A percentile compares a stretch with the other conserved stretches of the same genome.
These are phyloP conservation scores for Chara braunii DNA, from an alignment of 139 green algal genomes.

Conservation along the genomic window DNA sequence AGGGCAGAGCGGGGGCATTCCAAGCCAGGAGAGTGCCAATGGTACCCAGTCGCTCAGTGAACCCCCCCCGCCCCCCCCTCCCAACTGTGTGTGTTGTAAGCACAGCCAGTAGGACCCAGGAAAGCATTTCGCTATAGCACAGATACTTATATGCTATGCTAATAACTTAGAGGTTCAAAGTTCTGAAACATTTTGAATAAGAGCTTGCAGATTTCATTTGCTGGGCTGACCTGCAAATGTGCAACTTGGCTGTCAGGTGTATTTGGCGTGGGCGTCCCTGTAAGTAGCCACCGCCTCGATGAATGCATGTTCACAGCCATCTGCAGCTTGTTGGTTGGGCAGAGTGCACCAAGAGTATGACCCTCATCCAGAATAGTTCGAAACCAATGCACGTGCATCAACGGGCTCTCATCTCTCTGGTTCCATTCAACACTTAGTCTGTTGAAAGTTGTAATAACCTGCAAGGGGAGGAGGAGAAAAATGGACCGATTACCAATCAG, in stretches of 20 bases:
- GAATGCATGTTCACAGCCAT: constrained; percentile 65
- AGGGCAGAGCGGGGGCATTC: too few species aligned
- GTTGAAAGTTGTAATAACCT: constrained; percentile 61
- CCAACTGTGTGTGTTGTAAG: too few species aligned
- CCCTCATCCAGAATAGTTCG: constrained; percentile 90
- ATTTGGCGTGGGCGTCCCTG: constrained; percentile 70
- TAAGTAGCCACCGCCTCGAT: constrained; percentile 83
- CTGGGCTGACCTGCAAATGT: constrained; percentile 4
- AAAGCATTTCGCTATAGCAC: too few species aligned
- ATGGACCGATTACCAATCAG: constrained; percentile 56
- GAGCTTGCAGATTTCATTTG: not conserved
- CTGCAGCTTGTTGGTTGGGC: constrained; percentile 75
- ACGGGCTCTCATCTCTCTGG: not conserved
- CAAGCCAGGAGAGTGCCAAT: too few species aligned
- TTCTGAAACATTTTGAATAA: too few species aligned
- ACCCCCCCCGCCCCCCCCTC: too few species aligned
- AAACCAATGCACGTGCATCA: constrained; percentile 79
- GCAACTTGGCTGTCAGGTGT: constrained; percentile 37
- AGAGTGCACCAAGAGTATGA: constrained; percentile 68
- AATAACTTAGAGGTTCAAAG: too few species aligned
- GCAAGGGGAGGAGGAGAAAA: too few species aligned
- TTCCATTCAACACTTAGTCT: constrained; percentile 55
- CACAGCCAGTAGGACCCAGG: too few species aligned
- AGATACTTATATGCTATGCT: too few species aligned
- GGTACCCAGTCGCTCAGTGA: too few species aligned